A percentile compares a stretch with the other conserved stretches of the same genome.
Conservation (phyloP, 176 grass and related monocot species). For the Dendrocalamus sinicus region DNA sequence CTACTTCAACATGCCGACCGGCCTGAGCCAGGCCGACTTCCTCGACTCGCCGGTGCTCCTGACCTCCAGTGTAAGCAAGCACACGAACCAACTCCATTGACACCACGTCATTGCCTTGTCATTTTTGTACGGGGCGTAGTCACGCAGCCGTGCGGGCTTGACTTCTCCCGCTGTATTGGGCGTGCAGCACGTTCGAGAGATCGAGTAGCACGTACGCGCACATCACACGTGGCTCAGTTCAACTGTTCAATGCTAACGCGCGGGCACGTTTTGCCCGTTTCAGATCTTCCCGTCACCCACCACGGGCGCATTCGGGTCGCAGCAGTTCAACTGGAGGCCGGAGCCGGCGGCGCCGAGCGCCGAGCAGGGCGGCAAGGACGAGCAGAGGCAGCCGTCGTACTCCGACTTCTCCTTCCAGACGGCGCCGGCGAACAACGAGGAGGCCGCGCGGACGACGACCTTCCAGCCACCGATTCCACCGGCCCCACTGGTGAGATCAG, state of each 20-base stretch:
- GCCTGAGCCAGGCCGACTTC: conserved; percentile 61
- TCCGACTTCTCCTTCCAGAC: conserved; percentile 91
- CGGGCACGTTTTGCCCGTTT: background rate
- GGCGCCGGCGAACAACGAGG: conserved; percentile 40
- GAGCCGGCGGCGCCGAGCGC: conserved; percentile 8
- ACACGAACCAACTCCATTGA: background rate
- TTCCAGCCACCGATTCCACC: conserved; percentile 42
- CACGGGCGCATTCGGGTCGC: conserved; percentile 64
- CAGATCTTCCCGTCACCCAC: conserved; percentile 87
- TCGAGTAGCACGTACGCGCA: background rate
- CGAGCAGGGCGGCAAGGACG: conserved; percentile 58
- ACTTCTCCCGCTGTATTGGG: background rate
- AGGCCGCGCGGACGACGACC: conserved; percentile 25
- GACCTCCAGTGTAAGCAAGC: conserved; percentile 73
- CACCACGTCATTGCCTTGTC: conserved; percentile 3
- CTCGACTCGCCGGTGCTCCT: conserved; percentile 74
- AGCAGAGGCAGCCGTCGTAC: conserved; percentile 53
- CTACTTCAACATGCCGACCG: conserved; percentile 70
- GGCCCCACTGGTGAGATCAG: conserved; percentile 55
- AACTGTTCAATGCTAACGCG: background rate
- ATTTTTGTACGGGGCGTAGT: background rate
- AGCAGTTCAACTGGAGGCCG: conserved; percentile 65
- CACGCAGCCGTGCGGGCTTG: background rate
- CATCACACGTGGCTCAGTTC: background rate
- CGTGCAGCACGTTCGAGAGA: background rate